phyloP scores from a whole-genome alignment of 2,329 filamentous ascomycete species.

The Dryadomyces quercus-mongolicae region DNA sequence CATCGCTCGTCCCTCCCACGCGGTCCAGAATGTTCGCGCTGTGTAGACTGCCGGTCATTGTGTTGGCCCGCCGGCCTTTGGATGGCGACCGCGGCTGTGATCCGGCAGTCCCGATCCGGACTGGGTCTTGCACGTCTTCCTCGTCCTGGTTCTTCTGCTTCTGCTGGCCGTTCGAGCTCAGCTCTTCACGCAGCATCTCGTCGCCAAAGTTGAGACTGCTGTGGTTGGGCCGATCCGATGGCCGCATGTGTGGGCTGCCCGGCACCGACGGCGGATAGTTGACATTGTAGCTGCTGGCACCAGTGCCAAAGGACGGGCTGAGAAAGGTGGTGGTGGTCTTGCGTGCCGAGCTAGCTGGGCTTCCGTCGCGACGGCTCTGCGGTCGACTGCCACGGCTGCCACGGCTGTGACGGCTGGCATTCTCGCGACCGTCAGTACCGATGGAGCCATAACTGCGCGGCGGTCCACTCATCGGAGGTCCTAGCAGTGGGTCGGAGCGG shows the following conservation, averaged over 20 bases:
- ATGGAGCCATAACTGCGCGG: conserved; percentile 1
- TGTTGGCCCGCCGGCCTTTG: conserved; percentile 39
- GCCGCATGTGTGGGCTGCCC: conserved; percentile 43
- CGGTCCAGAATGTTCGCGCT: not conserved
- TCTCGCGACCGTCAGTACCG: conserved; percentile 25
- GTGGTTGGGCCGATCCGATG: conserved; percentile 37
- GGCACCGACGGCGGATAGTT: conserved; percentile 60
- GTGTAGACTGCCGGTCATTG: not conserved
- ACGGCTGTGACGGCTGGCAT: conserved; percentile 24
- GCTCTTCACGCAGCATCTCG: conserved; percentile 58
- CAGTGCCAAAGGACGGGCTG: conserved; percentile 14
- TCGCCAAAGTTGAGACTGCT: conserved; percentile 52
- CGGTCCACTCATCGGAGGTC: not conserved
- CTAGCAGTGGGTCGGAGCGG: conserved; percentile 19
- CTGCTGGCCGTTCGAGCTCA: conserved; percentile 17
- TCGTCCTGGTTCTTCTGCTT: conserved; percentile 6
- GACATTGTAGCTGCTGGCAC: conserved; percentile 37
- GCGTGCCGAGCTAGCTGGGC: conserved; percentile 12
- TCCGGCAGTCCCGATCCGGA: conserved; percentile 11
- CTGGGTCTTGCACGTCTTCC: not conserved
- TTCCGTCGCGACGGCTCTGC: conserved; percentile 33
- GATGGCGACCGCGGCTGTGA: conserved; percentile 22
- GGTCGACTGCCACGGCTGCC: conserved; percentile 19
- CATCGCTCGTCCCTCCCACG: not conserved
- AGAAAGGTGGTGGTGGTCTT: conserved; percentile 13